Base-by-base conservation (phyloP, 2,329 filamentous ascomycete species). In the Claviceps digitariae region DNA sequence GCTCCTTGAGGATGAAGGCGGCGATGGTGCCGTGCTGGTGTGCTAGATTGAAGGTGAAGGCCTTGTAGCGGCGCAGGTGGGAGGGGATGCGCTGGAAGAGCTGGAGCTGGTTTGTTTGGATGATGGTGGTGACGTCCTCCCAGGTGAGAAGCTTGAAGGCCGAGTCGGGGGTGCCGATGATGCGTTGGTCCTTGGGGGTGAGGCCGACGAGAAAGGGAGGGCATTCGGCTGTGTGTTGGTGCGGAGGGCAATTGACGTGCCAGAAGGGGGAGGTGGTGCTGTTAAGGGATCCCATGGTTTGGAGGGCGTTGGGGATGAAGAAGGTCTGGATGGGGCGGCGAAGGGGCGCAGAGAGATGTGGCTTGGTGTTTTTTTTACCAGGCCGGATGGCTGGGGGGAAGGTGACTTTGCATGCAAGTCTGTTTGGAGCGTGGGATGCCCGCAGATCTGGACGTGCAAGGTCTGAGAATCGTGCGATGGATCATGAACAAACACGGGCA, bases 31-130 rank as follows among this genome's bases (percentile, higher is more conserved):
- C 90, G 70, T 91, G 79, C 50, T 82, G 70, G 57, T 75, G 72
- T 56, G 78, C 77, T 23, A 95, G 72, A 31, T 75, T 65, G 63
- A 80, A 77, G 23, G 77, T 83, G 67, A 83, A 94, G 54, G 79
- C 75, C 6, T 86, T 76, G 64, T 96, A 97, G 45, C 79, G 77
- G n/a, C 87, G 76, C 54, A 96, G 74, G 52, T 93, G 80, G 3
- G 82, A 86, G 0, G 91, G 90, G 1, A 82, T 69, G 21, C 91
- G 81, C 61, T 86, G 83, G 67, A 97, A 94, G 13, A 73, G 72
- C 62, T 88, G 83, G 47, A 96, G 82, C 9, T 77, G 77, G 69
- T 94, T 90, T 47, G 72, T 59, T 9, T 60, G 61, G 54, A 87
- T 77, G 57, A 90, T 75, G 25, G 76, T 66, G 62, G 73, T 74